phyloP scores from a whole-genome alignment of 129 eudicot species.

The Centaurea solstitialis region DNA sequence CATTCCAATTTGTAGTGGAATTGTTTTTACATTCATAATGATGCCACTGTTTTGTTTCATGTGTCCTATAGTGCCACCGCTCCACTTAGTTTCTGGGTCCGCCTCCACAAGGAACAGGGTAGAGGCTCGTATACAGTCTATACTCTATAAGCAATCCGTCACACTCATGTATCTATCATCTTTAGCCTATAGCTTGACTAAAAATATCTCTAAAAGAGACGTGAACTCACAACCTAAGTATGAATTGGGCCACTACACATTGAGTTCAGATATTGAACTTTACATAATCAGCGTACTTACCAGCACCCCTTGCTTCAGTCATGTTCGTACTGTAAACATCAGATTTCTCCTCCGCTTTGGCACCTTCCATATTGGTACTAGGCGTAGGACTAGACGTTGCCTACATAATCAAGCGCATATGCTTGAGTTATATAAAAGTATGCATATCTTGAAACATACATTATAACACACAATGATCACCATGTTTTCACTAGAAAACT shows the following conservation, averaged over 20 bases:
- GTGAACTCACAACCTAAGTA: slow-evolving; percentile 1
- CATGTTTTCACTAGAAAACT: slow-evolving; percentile 4
- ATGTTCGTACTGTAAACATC: slow-evolving; percentile 81
- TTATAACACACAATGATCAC: background rate
- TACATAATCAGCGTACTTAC: slow-evolving; percentile 43
- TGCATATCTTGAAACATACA: background rate
- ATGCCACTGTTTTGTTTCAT: too few species aligned
- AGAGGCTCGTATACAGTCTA: background rate
- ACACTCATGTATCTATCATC: background rate
- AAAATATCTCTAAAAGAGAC: background rate
- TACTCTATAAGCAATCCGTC: slow-evolving; percentile 9
- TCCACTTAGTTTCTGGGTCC: too few species aligned
- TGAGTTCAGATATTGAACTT: slow-evolving; percentile 2
- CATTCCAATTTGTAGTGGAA: too few species aligned
- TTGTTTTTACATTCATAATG: too few species aligned
- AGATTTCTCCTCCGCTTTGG: slow-evolving; percentile 70
- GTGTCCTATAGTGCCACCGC: too few species aligned
- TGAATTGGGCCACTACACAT: background rate
- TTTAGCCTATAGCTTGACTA: slow-evolving; percentile 5
- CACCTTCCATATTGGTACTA: slow-evolving; percentile 51
- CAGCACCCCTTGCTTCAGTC: slow-evolving; percentile 99
- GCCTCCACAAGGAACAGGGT: background rate
- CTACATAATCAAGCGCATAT: slow-evolving; percentile 33
- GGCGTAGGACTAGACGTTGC: slow-evolving; percentile 74
- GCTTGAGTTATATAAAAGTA: background rate